A percentile compares a stretch with the other conserved stretches of the same genome.
phyloP scores from a whole-genome alignment of 202 grass and related monocot species.

The Setaria italica region DNA sequence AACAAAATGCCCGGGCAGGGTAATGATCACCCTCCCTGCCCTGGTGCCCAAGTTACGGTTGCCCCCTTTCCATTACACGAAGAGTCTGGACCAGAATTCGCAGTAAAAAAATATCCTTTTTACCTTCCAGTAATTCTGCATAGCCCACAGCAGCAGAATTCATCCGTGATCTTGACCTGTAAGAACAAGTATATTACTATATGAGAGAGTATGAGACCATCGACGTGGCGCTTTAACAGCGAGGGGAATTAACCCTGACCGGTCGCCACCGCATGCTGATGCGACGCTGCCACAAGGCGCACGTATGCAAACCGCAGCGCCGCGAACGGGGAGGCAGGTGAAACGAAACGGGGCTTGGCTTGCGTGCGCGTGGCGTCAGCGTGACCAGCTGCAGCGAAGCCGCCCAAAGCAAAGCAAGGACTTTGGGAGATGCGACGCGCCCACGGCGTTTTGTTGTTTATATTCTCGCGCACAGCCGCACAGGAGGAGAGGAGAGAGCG shows the following conservation, averaged over 20 bases:
- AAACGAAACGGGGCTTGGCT: neutral
- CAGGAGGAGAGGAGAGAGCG: neutral
- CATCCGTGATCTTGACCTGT: neutral
- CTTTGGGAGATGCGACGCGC: conserved; percentile 13
- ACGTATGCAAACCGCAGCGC: conserved; percentile 25
- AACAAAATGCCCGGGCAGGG: neutral
- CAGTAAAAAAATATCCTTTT: too few species aligned
- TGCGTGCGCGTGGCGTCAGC: conserved; percentile 63
- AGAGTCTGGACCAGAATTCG: neutral
- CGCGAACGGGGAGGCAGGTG: too few species aligned
- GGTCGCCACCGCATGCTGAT: conserved; percentile 42
- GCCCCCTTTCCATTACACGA: neutral
- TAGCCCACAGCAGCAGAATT: neutral
- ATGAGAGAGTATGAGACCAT: neutral
- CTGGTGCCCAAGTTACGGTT: conserved; percentile 15
- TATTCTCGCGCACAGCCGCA: neutral
- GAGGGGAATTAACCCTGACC: neutral
- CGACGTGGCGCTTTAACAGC: conserved; percentile 23
- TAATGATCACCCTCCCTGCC: conserved; percentile 3
- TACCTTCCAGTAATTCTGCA: neutral
- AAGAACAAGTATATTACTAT: too few species aligned
- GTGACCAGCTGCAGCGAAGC: conserved; percentile 34
- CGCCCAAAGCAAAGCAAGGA: neutral
- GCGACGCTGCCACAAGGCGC: conserved; percentile 58
- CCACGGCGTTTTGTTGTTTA: neutral